These are phyloP conservation scores for Fraxinus sp. DNA, from an alignment of 305 asterid genomes.

Conservation along the genomic window DNA sequence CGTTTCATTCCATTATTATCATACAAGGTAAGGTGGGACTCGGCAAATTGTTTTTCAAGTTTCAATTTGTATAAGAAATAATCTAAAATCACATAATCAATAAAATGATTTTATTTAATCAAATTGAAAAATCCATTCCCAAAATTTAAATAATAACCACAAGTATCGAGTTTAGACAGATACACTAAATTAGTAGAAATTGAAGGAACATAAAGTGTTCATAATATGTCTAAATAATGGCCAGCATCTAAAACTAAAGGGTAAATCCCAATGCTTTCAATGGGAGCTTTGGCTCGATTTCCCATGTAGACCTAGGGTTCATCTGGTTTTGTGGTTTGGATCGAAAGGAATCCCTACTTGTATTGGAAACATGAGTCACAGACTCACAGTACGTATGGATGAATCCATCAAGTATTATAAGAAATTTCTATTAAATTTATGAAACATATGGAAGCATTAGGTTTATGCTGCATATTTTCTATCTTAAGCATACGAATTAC, in stretches of 20 bases:
- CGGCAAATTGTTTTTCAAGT: neutral
- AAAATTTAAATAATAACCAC: neutral
- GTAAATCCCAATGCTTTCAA: neutral
- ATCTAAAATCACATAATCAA: neutral
- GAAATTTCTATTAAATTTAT: too few species aligned
- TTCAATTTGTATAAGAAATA: neutral
- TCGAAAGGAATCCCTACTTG: too few species aligned
- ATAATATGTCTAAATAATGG: neutral
- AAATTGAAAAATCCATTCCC: neutral
- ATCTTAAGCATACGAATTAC: too few species aligned
- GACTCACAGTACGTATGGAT: too few species aligned
- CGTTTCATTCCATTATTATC: neutral
- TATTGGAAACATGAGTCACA: too few species aligned
- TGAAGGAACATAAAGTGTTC: neutral
- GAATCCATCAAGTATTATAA: neutral
- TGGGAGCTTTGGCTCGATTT: neutral
- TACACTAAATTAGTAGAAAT: neutral
- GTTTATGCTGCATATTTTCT: too few species aligned
- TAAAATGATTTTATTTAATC: neutral
- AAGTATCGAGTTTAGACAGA: neutral
- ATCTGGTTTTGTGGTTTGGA: too few species aligned
- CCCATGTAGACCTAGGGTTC: too few species aligned
- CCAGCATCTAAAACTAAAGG: neutral
- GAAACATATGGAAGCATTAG: neutral
- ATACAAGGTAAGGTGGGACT: neutral